phyloP scores from a whole-genome alignment of 1,284 basidiomycete genomes.

The Xanthoconium separans region DNA sequence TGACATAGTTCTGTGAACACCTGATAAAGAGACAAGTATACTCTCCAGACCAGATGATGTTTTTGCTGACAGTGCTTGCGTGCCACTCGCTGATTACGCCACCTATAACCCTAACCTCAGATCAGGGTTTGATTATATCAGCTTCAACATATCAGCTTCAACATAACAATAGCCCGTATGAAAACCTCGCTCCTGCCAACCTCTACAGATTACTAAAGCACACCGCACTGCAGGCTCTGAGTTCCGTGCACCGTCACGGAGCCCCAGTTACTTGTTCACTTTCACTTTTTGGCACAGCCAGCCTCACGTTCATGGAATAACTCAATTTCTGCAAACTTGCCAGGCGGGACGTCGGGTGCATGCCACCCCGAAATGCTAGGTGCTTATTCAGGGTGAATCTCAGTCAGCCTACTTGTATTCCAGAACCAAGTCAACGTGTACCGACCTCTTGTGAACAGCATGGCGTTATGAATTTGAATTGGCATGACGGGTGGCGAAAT shows the following conservation, averaged over 20 bases:
- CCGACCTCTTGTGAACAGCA: neutral
- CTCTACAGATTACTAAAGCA: neutral
- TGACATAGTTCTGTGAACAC: constrained; percentile 13
- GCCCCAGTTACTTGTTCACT: too few relatives aligned
- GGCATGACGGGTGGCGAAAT: constrained; percentile 6
- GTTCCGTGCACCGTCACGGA: neutral
- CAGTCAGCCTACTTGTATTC: neutral
- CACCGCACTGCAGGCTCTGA: neutral
- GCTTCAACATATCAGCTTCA: too few relatives aligned
- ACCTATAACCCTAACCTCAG: constrained; percentile 23
- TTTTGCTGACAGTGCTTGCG: neutral
- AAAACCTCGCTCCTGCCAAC: constrained; percentile 4
- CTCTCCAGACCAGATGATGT: neutral
- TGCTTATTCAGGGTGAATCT: neutral
- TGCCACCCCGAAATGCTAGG: too few relatives aligned
- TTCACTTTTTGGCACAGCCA: too few relatives aligned
- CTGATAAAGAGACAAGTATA: neutral
- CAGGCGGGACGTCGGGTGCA: neutral
- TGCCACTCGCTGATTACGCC: neutral
- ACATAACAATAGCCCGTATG: neutral
- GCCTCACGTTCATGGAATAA: neutral
- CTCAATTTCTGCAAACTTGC: neutral
- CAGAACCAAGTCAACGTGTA: constrained; percentile 1
- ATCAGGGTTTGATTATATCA: constrained; percentile 13
- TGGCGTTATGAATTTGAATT: constrained; percentile 18